Evolutionary conservation across 2,329 filamentous ascomycete genomes (phyloP).

Genomic region (Coleophoma crateriformis): DNA sequence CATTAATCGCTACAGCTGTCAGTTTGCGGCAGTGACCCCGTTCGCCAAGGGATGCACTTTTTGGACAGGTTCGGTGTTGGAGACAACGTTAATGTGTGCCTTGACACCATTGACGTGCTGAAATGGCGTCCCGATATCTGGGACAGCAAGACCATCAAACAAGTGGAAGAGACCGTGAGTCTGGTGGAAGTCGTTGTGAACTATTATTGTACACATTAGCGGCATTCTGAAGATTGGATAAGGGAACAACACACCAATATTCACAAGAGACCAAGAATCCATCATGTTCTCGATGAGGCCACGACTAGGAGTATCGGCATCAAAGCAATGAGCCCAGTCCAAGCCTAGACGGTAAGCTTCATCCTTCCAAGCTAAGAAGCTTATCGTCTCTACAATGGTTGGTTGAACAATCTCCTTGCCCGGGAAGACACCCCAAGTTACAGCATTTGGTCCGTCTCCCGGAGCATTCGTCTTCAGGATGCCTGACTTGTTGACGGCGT

Average conservation of each 20-base stretch:
- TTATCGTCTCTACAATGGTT: slow-evolving; percentile 97
- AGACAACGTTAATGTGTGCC: too few relatives aligned
- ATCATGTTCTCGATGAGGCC: slow-evolving; percentile 77
- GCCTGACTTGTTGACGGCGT: slow-evolving; percentile 82
- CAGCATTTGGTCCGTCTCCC: slow-evolving; percentile 87
- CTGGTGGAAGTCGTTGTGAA: slow-evolving; percentile 96
- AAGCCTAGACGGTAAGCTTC: slow-evolving; percentile 89
- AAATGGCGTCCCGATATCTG: slow-evolving; percentile 49
- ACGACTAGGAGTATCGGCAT: slow-evolving; percentile 69
- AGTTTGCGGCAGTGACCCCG: slow-evolving; percentile 4
- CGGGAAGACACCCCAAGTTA: slow-evolving; percentile 98
- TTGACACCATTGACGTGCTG: slow-evolving; percentile 4
- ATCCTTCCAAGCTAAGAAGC: slow-evolving; percentile 97
- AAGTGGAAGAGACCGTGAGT: slow-evolving; percentile 76
- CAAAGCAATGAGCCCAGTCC: slow-evolving; percentile 92
- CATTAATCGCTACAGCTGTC: slow-evolving; percentile 7
- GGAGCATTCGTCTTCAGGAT: slow-evolving; percentile 79
- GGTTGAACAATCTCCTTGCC: slow-evolving; percentile 99
- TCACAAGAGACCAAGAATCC: slow-evolving; percentile 88
- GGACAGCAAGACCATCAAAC: slow-evolving; percentile 72
- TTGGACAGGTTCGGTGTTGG: slow-evolving; percentile 7
- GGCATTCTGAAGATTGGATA: background rate
- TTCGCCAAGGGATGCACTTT: slow-evolving; percentile 14
- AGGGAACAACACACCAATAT: slow-evolving; percentile 65
- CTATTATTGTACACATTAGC: slow-evolving; percentile 45